Evolutionary conservation across 306 rosid species (phyloP).

Genomic region (Citrullus mucosospermus): DNA sequence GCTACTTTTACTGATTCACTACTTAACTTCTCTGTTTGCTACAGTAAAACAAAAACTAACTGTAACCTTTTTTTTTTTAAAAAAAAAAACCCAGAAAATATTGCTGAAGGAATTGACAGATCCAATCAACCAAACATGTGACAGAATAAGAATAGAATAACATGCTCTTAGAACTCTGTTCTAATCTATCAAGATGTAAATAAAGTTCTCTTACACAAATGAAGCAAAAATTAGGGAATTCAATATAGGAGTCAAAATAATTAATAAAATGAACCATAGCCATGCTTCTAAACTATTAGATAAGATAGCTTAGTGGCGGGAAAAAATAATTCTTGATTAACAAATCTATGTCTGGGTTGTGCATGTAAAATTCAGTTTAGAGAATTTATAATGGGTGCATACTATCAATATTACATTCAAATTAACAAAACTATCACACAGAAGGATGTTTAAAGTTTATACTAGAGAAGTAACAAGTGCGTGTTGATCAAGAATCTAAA

Average conservation of each 20-base stretch:
- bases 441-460: neutral
- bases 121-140: neutral
- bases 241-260: neutral
- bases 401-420: neutral
- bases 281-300: neutral
- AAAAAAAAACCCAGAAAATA: neutral
- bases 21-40: neutral
- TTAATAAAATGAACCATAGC: neutral
- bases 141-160: neutral
- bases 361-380: neutral
- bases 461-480: neutral
- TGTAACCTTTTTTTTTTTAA: neutral
- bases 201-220: neutral
- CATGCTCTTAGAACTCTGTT: neutral
- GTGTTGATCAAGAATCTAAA: neutral
- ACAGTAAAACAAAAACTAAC: neutral
- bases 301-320: neutral
- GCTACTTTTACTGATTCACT: constrained; percentile 1
- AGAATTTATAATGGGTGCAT: neutral
- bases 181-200: neutral
- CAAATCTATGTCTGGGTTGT: neutral
- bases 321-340: neutral
- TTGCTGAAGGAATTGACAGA: neutral
- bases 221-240: neutral
- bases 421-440: neutral